Conservation (phyloP, 768 basidiomycete genomes). For the Trametes coccinea region DNA sequence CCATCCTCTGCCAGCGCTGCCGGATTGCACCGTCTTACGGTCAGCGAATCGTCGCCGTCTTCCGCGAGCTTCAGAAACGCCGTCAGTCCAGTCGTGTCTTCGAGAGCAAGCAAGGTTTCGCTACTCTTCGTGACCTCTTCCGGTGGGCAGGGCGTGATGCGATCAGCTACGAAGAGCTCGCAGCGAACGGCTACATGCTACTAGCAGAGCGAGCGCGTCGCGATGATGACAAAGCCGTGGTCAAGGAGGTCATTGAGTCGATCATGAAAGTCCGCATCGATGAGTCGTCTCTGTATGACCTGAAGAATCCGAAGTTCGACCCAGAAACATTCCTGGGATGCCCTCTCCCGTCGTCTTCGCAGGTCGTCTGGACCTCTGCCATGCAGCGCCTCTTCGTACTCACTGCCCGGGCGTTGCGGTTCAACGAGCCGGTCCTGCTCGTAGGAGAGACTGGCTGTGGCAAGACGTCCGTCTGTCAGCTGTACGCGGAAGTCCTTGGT, state of each 20-base stretch:
- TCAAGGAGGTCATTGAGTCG: constrained; percentile 90
- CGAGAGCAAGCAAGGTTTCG: constrained; percentile 96
- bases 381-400: constrained; percentile 90
- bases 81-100: constrained; percentile 91
- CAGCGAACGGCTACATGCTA: constrained; percentile 96
- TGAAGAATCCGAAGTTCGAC: constrained; percentile 45
- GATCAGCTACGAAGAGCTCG: constrained; percentile 86
- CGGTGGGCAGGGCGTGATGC: constrained; percentile 95
- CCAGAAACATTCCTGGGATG: constrained; percentile 55
- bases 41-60: constrained; percentile 86
- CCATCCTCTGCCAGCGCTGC: constrained; percentile 90
- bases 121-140: constrained; percentile 94
- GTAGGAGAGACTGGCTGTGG: constrained; percentile 98
- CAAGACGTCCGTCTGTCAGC: constrained; percentile 95
- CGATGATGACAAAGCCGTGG: constrained; percentile 81
- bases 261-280: constrained; percentile 88
- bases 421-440: constrained; percentile 91
- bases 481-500: constrained; percentile 68
- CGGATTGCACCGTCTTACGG: constrained; percentile 93
- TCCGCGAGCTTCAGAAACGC: constrained; percentile 89
- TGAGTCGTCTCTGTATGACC: constrained; percentile 65
- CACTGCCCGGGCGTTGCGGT: constrained; percentile 79
- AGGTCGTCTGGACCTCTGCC: constrained; percentile 88
- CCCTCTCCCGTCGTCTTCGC: constrained; percentile 44
- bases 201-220: constrained; percentile 87